Evolutionary conservation across 2,329 filamentous ascomycete genomes (phyloP), one percentile per base, ranked within the genome.

Genomic region (Pyrenochaeta sp.): DNA sequence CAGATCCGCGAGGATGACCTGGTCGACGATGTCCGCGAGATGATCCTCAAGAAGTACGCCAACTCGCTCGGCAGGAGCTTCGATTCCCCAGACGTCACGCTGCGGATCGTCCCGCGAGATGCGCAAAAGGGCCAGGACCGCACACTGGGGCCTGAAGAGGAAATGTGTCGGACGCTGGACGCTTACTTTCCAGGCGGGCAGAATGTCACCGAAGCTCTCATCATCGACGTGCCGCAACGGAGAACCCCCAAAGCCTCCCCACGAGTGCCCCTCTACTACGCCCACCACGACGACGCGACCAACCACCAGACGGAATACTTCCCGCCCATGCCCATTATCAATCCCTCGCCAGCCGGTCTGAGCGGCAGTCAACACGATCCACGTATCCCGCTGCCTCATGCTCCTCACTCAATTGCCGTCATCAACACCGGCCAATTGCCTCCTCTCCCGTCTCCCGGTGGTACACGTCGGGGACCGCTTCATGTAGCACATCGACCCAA

Each of bases 1-100:
- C 85, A 87, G 48, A 88, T 96, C 61, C 81, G 84, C 58, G 89
- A 96, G 63, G 90, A 95, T 61, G 91, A 96, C 65, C 76, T 97
- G 60, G 92, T 97, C 44, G 94, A 99, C 71, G 93, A 96, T 72
- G 87, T 96, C 50, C 88, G 93, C 60, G 94, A 96, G 59, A 84
- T 90, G 78, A 94, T 97, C 44, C 77, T 97, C 59, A 85, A 84
- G 63, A 97, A 97, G 76, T 99, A 97, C 71, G 85, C 86, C 60
- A 97, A 99, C 73, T 95, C 91, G 10, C 79, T 99, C 18, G 93
- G 93, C 36, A 86, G 86, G 59, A 88, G 82, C 38, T 96, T 92
- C 71, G 94, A 99, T 74, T 82, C 94, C 8, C 94, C 94, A 9
- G 94, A 99, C 70, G 82, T 99, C 44, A 85, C 83, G 8, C 78